Evolutionary conservation across 306 rosid species (phyloP), one percentile per base, ranked within the genome.

Genomic region (Abrus pulchellus): DNA sequence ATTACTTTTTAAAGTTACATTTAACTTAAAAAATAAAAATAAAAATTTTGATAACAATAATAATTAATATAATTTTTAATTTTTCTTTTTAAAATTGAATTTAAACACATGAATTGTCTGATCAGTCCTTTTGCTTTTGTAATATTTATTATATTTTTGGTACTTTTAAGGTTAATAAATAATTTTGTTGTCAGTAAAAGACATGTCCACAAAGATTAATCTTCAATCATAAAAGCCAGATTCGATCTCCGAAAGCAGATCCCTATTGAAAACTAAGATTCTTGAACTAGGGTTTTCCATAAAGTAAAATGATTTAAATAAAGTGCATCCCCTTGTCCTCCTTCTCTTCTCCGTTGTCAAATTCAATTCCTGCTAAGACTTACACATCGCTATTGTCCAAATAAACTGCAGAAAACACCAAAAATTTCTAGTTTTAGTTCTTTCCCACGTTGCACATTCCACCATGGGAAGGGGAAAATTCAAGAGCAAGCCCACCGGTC

Each of bases 401-500:
- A 52, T 27, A 61, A 75, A 63, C 29, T 20, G 7, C 36, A 13
- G n/a, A 30, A 60, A 60, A 30, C 7, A 27, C 6, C 20, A 3
- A 43, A 0, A 27, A 44, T 49, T 70, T 12, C 45, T 70, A 20
- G 45, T 29, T 52, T 72, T 72, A 64, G 36, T 45, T 74, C 32
- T 69, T 74, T 76, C 53, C 54, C 53, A 10, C 50, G 13, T 40
- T 62, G 34, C 80, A 20, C 11, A 68, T 12, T 77, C 49, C 75
- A 88, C 66, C 71, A 92, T 94, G 98, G 97, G 91, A 80, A 90
- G 98, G 80, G 98, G 98, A 82, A 92, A 90, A 89, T 92, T 62
- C 97, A 94, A 92, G 92, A 75, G 84, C 89, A 90, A 94, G 87
- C 97, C 98, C 76, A 94, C 97, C 2, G 98, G 98, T 11, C 96